These are phyloP conservation scores for Solanum pinnatisectum DNA, from an alignment of 257 asterid species.

Conservation along the genomic window DNA sequence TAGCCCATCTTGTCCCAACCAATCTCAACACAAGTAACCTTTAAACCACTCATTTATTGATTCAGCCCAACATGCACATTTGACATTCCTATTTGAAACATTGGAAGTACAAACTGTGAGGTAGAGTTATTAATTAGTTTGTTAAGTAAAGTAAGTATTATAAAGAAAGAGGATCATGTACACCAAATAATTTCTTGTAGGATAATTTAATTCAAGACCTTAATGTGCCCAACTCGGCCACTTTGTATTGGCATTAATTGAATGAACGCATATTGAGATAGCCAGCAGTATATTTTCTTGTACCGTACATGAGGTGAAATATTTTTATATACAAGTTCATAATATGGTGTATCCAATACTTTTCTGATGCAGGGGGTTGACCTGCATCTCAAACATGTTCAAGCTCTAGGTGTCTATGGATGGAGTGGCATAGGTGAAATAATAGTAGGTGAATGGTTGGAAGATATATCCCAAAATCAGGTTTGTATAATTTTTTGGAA, in stretches of 20 bases:
- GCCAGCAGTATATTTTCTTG: background rate
- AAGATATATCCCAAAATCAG: slow-evolving; percentile 96
- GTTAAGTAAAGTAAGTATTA: background rate
- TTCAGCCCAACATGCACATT: background rate
- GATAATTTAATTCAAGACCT: background rate
- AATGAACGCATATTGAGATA: background rate
- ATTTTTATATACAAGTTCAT: background rate
- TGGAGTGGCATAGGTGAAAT: slow-evolving; percentile 77
- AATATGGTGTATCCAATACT: slow-evolving; percentile 5
- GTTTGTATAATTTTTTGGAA: slow-evolving; percentile 19
- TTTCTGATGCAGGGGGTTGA: slow-evolving; percentile 70
- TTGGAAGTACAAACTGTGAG: background rate
- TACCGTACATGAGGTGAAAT: background rate
- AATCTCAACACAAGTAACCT: background rate
- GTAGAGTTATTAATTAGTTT: background rate
- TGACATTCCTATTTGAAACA: background rate
- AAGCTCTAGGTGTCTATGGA: slow-evolving; percentile 83
- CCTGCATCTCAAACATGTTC: slow-evolving; percentile 81
- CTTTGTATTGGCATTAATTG: background rate
- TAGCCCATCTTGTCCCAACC: background rate
- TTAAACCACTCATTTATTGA: background rate
- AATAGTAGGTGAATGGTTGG: slow-evolving; percentile 90
- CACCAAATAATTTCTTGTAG: background rate
- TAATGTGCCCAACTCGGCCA: background rate
- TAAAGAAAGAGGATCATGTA: background rate